phyloP scores from a whole-genome alignment of 2,329 filamentous ascomycete species.

The Xylaria polymorpha region DNA sequence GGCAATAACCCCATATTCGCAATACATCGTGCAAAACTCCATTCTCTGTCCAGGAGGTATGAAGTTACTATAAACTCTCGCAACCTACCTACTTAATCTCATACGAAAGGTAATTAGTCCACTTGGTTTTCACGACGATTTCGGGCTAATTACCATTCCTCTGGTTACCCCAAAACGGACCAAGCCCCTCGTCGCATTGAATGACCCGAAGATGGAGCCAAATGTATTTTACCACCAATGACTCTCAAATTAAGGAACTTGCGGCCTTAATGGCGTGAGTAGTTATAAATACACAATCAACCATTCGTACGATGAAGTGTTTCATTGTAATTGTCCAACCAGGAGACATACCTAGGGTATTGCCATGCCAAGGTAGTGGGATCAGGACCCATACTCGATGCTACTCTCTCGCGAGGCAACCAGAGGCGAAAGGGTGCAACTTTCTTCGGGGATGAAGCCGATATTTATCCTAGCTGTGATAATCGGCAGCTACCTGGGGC shows the following conservation, averaged over 20 bases:
- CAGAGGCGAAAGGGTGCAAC: background rate
- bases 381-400: constrained; percentile 5
- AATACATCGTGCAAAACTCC: background rate
- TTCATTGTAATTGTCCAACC: constrained; percentile 15
- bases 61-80: background rate
- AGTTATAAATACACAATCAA: background rate
- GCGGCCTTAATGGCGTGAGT: background rate
- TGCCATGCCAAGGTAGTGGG: constrained; percentile 15
- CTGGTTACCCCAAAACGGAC: constrained; percentile 23
- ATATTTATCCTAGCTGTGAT: background rate
- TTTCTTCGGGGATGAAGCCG: constrained; percentile 26
- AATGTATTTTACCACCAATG: constrained; percentile 38
- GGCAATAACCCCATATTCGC: background rate
- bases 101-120: background rate
- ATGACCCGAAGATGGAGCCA: constrained; percentile 24
- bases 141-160: constrained; percentile 6
- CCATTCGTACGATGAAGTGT: background rate
- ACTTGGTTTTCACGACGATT: background rate
- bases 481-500: constrained; percentile 1
- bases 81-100: background rate
- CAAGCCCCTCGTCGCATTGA: constrained; percentile 11
- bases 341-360: background rate
- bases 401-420: constrained; percentile 11
- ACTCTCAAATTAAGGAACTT: background rate
- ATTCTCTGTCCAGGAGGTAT: background rate